These are phyloP conservation scores for Globisporangium paroecandrum DNA, from an alignment of 352 stramenopile species.

Conservation along the genomic window DNA sequence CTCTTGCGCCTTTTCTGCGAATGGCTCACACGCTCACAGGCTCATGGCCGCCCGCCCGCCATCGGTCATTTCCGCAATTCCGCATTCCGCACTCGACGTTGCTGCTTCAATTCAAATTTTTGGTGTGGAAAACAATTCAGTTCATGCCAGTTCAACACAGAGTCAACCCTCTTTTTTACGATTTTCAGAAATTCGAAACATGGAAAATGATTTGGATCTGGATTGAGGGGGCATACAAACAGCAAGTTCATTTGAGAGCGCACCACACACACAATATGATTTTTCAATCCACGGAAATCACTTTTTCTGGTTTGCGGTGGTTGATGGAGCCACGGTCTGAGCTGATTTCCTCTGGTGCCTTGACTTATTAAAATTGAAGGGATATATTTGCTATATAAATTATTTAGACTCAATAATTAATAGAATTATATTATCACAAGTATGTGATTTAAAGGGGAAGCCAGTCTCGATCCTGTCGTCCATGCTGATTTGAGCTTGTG, in stretches of 20 bases:
- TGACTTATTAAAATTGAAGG: neutral
- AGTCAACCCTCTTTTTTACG: neutral
- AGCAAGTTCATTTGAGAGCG: neutral
- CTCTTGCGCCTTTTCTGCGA: conserved; percentile 5
- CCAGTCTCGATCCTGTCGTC: neutral
- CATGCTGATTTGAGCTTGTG: conserved; percentile 7
- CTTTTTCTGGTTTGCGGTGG: neutral
- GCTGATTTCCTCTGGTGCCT: neutral
- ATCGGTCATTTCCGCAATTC: neutral
- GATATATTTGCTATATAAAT: neutral
- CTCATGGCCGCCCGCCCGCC: neutral
- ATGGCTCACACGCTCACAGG: conserved; percentile 1
- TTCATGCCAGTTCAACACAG: neutral
- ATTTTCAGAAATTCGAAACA: neutral
- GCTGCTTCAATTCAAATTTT: neutral
- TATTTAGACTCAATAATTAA: neutral
- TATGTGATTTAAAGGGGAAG: neutral
- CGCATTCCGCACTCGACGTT: neutral
- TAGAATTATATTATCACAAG: neutral
- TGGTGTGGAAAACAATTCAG: neutral
- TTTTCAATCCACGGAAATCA: conserved; percentile 1
- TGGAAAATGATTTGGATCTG: neutral
- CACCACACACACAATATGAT: neutral
- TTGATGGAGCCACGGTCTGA: neutral
- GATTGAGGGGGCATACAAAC: neutral